Percentiles rank a stretch among this genome's conserved stretches.
These are phyloP conservation scores for Pseudopediastrum boryanum DNA, from an alignment of 139 green algal genomes.

Conservation along the genomic window DNA sequence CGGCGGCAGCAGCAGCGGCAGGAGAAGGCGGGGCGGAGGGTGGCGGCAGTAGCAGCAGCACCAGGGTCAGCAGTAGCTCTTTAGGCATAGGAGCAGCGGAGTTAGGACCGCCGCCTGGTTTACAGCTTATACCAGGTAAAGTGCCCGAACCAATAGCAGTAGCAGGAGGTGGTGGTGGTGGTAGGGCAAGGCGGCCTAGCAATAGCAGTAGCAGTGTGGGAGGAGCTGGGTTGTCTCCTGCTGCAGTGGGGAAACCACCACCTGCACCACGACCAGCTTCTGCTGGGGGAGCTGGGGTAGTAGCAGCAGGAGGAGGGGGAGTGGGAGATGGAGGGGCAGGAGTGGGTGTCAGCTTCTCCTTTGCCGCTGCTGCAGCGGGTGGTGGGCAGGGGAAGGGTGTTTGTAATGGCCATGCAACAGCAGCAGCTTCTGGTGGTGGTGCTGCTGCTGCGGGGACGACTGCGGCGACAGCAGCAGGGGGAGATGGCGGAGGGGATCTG, in stretches of 20 bases:
- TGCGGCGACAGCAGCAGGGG: slow-evolving; percentile 4
- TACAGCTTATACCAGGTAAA: neutral
- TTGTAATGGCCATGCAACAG: too few species aligned
- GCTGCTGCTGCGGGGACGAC: neutral
- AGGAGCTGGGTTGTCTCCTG: slow-evolving; percentile 4
- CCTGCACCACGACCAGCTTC: neutral
- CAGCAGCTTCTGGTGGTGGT: neutral
- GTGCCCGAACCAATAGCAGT: slow-evolving; percentile 9
- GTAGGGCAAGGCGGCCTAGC: neutral
- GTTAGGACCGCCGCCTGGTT: neutral
- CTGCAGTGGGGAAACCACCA: neutral
- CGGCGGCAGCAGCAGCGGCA: too few species aligned
- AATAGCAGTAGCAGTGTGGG: neutral
- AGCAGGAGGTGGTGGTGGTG: slow-evolving; percentile 11
- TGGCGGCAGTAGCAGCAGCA: slow-evolving; percentile 21
- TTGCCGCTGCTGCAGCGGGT: too few species aligned
- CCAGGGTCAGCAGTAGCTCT: neutral
- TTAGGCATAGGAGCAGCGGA: neutral
- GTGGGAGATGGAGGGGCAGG: neutral
- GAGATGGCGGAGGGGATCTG: neutral
- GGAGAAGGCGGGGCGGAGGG: slow-evolving; percentile 3
- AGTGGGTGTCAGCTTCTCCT: too few species aligned
- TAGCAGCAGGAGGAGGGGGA: neutral
- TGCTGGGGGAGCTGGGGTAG: neutral
- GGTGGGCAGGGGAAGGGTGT: too few species aligned